Evolutionary conservation across 805 yeast genomes (phyloP), one percentile per base, ranked within the genome.

Genomic region (Ogataea saltuana): DNA sequence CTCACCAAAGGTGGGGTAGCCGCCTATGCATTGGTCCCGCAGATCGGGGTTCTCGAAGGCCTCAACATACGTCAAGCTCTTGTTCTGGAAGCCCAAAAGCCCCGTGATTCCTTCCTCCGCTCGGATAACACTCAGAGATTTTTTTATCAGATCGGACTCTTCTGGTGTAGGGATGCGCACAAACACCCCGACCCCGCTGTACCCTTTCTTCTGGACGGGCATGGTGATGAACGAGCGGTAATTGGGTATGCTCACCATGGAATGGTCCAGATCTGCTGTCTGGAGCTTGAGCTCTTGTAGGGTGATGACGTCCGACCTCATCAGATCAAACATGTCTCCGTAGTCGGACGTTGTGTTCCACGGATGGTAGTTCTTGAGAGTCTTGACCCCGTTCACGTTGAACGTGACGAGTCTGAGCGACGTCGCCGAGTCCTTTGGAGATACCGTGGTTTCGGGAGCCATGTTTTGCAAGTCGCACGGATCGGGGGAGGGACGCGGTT

Each of bases 61-160:
- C 13, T 65, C 67, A 21, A 63, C 46, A 53, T 59, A 64, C 4
- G 54, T 53, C 9, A 55, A 45, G 7, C 36, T 35, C 3, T 53
- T 42, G 15, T 44, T 39, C n/a, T 50, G 52, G 16, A 51, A 38
- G 22, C 51, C 51, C 21, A 80, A 58, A 46, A 68, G 65, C 0
- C 98, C 99, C 0, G 97, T 85, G 6, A 93, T 69, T 0, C 99
- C 99, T 62, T 91, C 96, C 59, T 93, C 98, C 0, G 90, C 97
- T 50, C 76, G 79, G 3, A 75, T 39, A 1, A 88, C 88, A 2
- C 71, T 65, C 19, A 89, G 58, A 2, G 72, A 59, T 15, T 60
- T 57, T 40, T 54, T 59, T 2, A 67, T 42, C 17, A 49, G 33
- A 1, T 62, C 58, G 0, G 75, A 61, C 19, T 83, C 85, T 9